Evolutionary conservation across 176 grass and related monocot species (phyloP).

Genomic region (Lolium perenne): DNA sequence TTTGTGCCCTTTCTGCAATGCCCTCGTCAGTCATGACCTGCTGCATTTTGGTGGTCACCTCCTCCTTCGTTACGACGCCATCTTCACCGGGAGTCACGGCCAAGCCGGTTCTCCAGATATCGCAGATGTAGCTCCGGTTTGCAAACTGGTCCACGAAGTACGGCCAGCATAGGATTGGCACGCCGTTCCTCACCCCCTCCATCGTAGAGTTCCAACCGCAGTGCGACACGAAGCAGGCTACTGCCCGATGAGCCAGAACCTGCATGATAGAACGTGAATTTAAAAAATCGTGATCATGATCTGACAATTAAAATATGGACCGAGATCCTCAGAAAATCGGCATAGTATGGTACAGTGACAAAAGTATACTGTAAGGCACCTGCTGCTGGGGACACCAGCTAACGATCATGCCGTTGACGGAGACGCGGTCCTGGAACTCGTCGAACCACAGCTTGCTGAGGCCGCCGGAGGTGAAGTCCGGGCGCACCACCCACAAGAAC

Average conservation of each 20-base stretch:
- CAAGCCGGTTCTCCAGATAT: not conserved
- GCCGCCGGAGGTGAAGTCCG: slow-evolving; percentile 32
- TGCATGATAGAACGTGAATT: not conserved
- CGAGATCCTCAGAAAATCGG: too few relatives aligned
- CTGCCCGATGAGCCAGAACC: slow-evolving; percentile 35
- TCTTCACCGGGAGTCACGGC: not conserved
- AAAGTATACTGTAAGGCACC: not conserved
- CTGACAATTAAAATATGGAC: not conserved
- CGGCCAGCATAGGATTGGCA: slow-evolving; percentile 59
- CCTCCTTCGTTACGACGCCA: not conserved
- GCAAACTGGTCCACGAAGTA: slow-evolving; percentile 37
- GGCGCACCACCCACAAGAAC: slow-evolving; percentile 65
- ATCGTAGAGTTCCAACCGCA: slow-evolving; percentile 62
- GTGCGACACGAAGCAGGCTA: slow-evolving; percentile 56
- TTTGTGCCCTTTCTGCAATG: not conserved
- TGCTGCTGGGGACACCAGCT: slow-evolving; percentile 58
- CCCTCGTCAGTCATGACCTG: not conserved
- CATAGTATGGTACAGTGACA: too few relatives aligned
- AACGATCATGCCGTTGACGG: slow-evolving; percentile 39
- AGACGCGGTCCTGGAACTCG: slow-evolving; percentile 40
- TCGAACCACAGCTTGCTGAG: slow-evolving; percentile 39
- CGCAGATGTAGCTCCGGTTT: slow-evolving; percentile 29
- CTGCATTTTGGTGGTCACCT: not conserved
- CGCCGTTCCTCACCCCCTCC: slow-evolving; percentile 43
- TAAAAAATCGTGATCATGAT: not conserved